Evolutionary conservation across 2,329 filamentous ascomycete genomes (phyloP), one percentile per base, ranked within the genome.

Genomic region (Trichoderma lentiforme): DNA sequence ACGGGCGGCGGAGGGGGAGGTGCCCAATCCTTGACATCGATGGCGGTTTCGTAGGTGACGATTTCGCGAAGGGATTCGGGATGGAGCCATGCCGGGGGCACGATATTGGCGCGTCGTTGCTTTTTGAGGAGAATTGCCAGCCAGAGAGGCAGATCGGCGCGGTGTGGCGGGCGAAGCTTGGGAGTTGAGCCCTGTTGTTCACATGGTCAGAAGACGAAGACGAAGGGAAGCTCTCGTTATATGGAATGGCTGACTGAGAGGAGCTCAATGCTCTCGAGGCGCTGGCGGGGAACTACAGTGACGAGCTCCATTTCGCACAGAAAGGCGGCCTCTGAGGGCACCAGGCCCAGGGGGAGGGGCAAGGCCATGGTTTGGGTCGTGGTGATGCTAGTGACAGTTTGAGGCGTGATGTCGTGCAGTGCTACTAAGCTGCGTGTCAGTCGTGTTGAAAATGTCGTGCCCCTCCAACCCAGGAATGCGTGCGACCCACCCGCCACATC

Each of bases 261-360:
- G 74, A 99, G 88, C 77, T 93, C 87, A 74, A 99, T 92, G 76
- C 89, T 90, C 75, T 98, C 94, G 68, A 99, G 90, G 74, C 93
- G 89, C 81, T 98, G 95, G 69, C 96, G 93, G 43, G 96, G 96
- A 64, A 98, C 90, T 26, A 99, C 89, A 0, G 95, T 98, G 71
- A 99, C 92, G 78, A 94, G 89, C 84, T 98, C 95, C 94, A 98
- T 98, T 84, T 99, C 96, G 82, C 95, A 97, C 32, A 98, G 85
- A 79, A 98, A 99, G 65, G 94, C 93, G 60, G 97, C 92, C 84
- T 99, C 96, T 74, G 93, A 87, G 73, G 96, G 94, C 77, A 93
- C 92, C 58, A 98, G 87, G 81, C 84, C 86, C 66, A 81, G 77
- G 5, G 85, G 85, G 15, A 88, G 80, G 34, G 86, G 84, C 64